phyloP scores from a whole-genome alignment of 2,329 filamentous ascomycete genomes.

The Didymosphaeria variabile region DNA sequence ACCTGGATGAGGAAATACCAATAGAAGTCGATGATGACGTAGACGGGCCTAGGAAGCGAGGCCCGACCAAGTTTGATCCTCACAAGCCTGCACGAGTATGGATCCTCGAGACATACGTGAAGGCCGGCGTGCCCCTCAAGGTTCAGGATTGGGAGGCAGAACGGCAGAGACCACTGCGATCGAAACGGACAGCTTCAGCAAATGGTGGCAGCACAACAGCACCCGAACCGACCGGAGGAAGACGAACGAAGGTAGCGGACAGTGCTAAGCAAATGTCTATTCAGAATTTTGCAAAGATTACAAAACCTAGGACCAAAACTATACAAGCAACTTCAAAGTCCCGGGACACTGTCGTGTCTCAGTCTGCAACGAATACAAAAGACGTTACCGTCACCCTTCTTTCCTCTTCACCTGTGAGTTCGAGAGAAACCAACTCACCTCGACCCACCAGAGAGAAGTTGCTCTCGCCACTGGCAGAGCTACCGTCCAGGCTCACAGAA shows the following conservation, averaged over 20 bases:
- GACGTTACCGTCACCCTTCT: conserved; percentile 36
- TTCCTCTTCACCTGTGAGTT: conserved; percentile 37
- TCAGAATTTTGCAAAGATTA: conserved; percentile 45
- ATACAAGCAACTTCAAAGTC: conserved; percentile 33
- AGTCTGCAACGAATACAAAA: conserved; percentile 11
- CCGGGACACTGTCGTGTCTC: conserved; percentile 18
- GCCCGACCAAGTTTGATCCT: conserved; percentile 68
- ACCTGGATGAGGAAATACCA: conserved; percentile 46
- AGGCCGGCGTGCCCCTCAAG: conserved; percentile 70
- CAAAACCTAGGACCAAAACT: conserved; percentile 41
- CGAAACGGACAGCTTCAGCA: conserved; percentile 31
- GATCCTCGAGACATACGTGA: conserved; percentile 72
- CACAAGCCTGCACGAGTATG: conserved; percentile 71
- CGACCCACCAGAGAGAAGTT: conserved; percentile 24
- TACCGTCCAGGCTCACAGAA: conserved; percentile 43
- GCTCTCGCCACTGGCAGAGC: conserved; percentile 30
- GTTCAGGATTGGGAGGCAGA: conserved; percentile 70
- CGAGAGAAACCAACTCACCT: background rate
- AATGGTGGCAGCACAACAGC: conserved; percentile 31
- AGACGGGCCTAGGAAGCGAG: conserved; percentile 54
- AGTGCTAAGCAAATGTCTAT: conserved; percentile 36
- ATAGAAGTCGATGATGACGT: conserved; percentile 43
- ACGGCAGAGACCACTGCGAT: conserved; percentile 32
- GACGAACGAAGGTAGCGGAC: conserved; percentile 30
- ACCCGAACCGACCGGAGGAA: conserved; percentile 33